A percentile compares a stretch with the other conserved stretches of the same genome.
phyloP scores from a whole-genome alignment of 2,329 filamentous ascomycete genomes.

The Penicillium sp. region DNA sequence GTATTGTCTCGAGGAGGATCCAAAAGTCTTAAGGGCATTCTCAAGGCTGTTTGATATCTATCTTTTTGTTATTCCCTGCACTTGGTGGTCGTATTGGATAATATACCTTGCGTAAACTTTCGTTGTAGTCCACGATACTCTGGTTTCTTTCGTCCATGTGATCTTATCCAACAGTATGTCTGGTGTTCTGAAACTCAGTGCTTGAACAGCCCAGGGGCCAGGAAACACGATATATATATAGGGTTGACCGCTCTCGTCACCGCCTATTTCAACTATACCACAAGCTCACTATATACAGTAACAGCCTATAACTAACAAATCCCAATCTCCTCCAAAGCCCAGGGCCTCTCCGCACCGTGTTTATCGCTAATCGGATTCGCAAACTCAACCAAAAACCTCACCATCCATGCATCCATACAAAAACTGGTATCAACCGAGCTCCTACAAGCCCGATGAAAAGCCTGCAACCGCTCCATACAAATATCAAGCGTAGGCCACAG shows the following conservation, averaged over 20 bases:
- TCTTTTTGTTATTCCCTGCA: not conserved
- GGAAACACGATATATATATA: not conserved
- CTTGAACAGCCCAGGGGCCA: not conserved
- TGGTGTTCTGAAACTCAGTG: not conserved
- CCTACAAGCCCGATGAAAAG: conserved; percentile 44
- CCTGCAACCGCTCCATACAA: conserved; percentile 38
- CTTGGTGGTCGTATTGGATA: not conserved
- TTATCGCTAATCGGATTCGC: conserved; percentile 12
- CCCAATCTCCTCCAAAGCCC: conserved; percentile 1
- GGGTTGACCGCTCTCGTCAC: conserved; percentile 1
- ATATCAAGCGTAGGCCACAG: conserved; percentile 44
- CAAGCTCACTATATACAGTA: no score
- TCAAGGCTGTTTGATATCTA: conserved; percentile 43
- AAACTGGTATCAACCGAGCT: conserved; percentile 38
- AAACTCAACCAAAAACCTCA: conserved; percentile 32
- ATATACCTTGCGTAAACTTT: conserved; percentile 17
- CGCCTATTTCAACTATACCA: not conserved
- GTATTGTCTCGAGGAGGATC: conserved; percentile 36
- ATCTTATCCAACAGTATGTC: not conserved
- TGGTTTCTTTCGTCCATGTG: not conserved
- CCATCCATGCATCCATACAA: conserved; percentile 44
- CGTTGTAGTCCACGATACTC: conserved; percentile 15
- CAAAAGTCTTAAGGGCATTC: conserved; percentile 41
- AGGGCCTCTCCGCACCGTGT: not conserved
- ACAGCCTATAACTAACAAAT: not conserved